phyloP scores from a whole-genome alignment of 140 eudicot genomes.

The Senecio squalidus region DNA sequence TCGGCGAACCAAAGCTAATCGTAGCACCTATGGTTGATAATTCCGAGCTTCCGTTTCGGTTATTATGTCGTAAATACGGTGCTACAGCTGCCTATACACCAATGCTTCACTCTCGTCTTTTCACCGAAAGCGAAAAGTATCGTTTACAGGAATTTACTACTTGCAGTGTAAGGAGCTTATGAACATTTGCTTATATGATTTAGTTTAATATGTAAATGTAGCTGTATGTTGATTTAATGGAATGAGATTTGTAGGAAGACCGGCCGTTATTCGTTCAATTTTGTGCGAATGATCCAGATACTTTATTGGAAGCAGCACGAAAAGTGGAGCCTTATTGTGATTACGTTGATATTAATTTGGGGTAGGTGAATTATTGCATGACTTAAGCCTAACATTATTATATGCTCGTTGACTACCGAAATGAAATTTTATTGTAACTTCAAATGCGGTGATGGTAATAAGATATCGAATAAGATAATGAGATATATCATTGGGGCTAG shows the following conservation, averaged over 20 bases:
- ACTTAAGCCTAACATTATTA: too few relatives aligned
- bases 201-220: not conserved
- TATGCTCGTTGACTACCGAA: too few relatives aligned
- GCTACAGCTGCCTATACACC: constrained; percentile 93
- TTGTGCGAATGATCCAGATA: constrained; percentile 94
- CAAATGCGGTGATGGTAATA: too few relatives aligned
- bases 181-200: not conserved
- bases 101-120: constrained; percentile 89
- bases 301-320: constrained; percentile 84
- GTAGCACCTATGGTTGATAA: constrained; percentile 96
- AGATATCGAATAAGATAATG: too few relatives aligned
- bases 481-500: too few relatives aligned
- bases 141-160: constrained; percentile 73
- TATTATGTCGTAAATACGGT: constrained; percentile 84
- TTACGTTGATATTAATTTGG: constrained; percentile 91
- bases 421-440: too few relatives aligned
- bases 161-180: constrained; percentile 46
- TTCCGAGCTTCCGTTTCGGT: constrained; percentile 85
- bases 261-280: constrained; percentile 92
- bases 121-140: constrained; percentile 70
- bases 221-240: not conserved
- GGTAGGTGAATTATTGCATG: constrained; percentile 51
- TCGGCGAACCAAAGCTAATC: constrained; percentile 73
- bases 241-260: constrained; percentile 59
- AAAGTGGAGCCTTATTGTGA: constrained; percentile 89